A percentile compares a stretch with the other conserved stretches of the same genome.
phyloP scores from a whole-genome alignment of 345 rosid genomes.

The Erysimum cheiranthoides region DNA sequence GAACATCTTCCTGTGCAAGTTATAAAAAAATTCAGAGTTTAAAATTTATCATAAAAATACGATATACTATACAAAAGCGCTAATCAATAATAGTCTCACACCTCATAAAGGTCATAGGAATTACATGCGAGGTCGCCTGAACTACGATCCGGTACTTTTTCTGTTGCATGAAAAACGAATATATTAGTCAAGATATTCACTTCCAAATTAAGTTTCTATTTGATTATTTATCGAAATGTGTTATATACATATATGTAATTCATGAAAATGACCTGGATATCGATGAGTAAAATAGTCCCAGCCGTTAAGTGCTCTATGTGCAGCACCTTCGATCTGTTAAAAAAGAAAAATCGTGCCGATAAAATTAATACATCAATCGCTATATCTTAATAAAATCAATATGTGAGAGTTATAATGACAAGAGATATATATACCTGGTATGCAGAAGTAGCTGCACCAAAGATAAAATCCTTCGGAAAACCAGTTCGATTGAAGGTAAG shows the following conservation, averaged over 20 bases:
- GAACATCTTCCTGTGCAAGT: slow-evolving; percentile 44
- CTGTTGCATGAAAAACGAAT: slow-evolving; percentile 6
- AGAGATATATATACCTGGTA: slow-evolving; percentile 7
- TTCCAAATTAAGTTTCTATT: background rate
- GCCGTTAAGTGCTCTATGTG: slow-evolving; percentile 28
- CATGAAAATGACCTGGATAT: slow-evolving; percentile 28
- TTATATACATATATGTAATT: too few relatives aligned
- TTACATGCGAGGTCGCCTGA: slow-evolving; percentile 32
- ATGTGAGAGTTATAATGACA: too few relatives aligned
- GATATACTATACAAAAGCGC: background rate
- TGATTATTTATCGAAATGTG: background rate
- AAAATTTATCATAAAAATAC: background rate
- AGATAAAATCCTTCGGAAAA: slow-evolving; percentile 12
- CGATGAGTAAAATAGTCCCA: slow-evolving; percentile 38
- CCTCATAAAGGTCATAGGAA: slow-evolving; percentile 28
- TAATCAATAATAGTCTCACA: background rate
- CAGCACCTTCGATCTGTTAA: slow-evolving; percentile 30
- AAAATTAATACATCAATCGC: too few relatives aligned
- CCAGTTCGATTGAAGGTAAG: slow-evolving; percentile 20
- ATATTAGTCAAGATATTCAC: background rate
- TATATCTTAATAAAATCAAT: too few relatives aligned
- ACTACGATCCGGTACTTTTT: slow-evolving; percentile 21
- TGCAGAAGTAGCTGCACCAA: slow-evolving; percentile 37
- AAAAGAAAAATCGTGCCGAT: too few relatives aligned
- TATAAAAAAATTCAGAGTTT: background rate